phyloP scores from a whole-genome alignment of 306 rosid species.

The Rubus idaeus region DNA sequence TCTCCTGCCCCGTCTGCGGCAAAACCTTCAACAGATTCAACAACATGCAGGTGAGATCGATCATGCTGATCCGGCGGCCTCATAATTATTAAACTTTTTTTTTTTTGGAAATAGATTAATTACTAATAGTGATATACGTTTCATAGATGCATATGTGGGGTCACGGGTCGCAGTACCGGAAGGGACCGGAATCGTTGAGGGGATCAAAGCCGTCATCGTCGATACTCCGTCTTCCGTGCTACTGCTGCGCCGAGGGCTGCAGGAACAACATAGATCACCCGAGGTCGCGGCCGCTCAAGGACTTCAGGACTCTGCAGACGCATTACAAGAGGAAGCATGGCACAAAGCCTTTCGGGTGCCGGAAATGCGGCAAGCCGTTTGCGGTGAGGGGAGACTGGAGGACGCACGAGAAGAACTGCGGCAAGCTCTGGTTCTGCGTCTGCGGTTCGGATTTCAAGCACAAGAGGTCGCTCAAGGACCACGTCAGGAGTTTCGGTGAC shows the following conservation, averaged over 20 bases:
- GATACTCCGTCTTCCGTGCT: conserved; percentile 78
- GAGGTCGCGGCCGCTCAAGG: conserved; percentile 81
- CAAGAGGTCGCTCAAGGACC: conserved; percentile 90
- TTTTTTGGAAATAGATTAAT: too few species aligned
- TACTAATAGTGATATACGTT: not conserved
- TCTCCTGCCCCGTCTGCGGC: conserved; percentile 90
- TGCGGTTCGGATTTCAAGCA: conserved; percentile 96
- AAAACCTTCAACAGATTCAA: conserved; percentile 94
- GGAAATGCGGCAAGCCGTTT: conserved; percentile 80
- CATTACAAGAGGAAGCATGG: conserved; percentile 97
- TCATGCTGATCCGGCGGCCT: not conserved
- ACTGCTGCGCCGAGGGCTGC: conserved; percentile 95
- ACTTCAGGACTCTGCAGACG: conserved; percentile 85
- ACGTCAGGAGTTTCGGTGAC: conserved; percentile 75
- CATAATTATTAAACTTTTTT: not conserved
- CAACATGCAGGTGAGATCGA: conserved; percentile 83
- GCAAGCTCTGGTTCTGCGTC: conserved; percentile 92
- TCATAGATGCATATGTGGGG: conserved; percentile 99
- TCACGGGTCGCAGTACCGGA: conserved; percentile 87
- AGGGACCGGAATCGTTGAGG: conserved; percentile 84
- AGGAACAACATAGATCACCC: conserved; percentile 81
- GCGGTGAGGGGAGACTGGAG: conserved; percentile 96
- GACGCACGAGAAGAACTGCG: conserved; percentile 96
- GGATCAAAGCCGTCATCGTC: conserved; percentile 80
- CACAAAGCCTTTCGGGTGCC: conserved; percentile 76